phyloP scores from a whole-genome alignment of 2,329 filamentous ascomycete genomes.

The Arthrobotrys sphaeroides region DNA sequence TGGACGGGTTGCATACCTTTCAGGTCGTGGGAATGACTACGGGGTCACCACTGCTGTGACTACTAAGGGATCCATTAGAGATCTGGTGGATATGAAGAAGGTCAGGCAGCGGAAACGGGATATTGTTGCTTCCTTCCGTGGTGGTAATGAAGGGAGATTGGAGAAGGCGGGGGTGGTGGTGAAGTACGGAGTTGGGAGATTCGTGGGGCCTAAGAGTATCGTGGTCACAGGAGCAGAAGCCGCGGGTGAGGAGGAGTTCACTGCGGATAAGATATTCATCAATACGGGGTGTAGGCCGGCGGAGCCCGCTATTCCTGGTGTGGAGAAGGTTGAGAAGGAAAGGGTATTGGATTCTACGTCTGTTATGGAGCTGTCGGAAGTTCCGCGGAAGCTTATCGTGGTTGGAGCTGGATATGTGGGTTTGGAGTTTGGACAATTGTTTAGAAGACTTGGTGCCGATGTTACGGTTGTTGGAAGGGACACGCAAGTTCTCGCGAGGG shows the following conservation, averaged over 20 bases:
- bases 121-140: conserved; percentile 66
- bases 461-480: conserved; percentile 65
- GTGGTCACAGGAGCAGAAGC: conserved; percentile 59
- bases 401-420: conserved; percentile 68
- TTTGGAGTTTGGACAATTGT: conserved; percentile 67
- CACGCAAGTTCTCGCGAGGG: conserved; percentile 62
- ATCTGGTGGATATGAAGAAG: conserved; percentile 64
- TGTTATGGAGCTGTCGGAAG: conserved; percentile 64
- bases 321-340: conserved; percentile 60
- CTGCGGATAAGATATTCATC: conserved; percentile 63
- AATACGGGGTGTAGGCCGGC: conserved; percentile 64
- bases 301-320: conserved; percentile 61
- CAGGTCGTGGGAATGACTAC: conserved; percentile 63
- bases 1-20: conserved; percentile 65
- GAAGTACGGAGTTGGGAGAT: conserved; percentile 64
- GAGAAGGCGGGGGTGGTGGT: conserved; percentile 63
- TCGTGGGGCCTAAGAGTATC: conserved; percentile 62
- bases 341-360: conserved; percentile 65
- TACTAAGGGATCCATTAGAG: not conserved
- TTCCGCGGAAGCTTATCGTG: conserved; percentile 66
- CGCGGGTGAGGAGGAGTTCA: conserved; percentile 59
- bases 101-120: conserved; percentile 67
- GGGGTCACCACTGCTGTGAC: conserved; percentile 61
- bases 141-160: conserved; percentile 64
- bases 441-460: conserved; percentile 65